phyloP scores from a whole-genome alignment of 2,329 filamentous ascomycete genomes.

The Lachnellula cervina region DNA sequence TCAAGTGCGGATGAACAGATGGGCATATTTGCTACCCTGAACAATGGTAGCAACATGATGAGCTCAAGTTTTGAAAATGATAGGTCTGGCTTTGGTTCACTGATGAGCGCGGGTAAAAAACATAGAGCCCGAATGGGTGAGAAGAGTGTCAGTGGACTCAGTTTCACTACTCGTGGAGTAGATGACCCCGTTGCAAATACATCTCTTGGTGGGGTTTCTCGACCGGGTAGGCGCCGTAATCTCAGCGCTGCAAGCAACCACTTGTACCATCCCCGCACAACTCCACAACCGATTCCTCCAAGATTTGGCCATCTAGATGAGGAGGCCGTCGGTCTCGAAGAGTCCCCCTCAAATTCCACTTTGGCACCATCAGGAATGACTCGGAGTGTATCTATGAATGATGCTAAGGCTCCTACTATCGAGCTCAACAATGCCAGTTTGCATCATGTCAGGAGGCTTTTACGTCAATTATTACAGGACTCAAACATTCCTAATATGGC shows the following conservation, averaged over 20 bases:
- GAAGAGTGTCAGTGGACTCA: slow-evolving; percentile 67
- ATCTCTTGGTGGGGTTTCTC: slow-evolving; percentile 54
- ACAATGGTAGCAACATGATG: slow-evolving; percentile 59
- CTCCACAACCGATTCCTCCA: slow-evolving; percentile 56
- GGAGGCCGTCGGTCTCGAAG: slow-evolving; percentile 19
- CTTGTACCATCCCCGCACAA: slow-evolving; percentile 59
- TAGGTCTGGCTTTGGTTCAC: slow-evolving; percentile 61
- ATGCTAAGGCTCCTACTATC: slow-evolving; percentile 65
- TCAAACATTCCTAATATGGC: slow-evolving; percentile 64
- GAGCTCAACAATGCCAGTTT: slow-evolving; percentile 85
- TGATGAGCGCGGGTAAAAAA: slow-evolving; percentile 70
- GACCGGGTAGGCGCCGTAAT: slow-evolving; percentile 69
- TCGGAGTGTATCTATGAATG: slow-evolving; percentile 79
- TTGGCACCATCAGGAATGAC: slow-evolving; percentile 46
- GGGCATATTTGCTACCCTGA: slow-evolving; percentile 72
- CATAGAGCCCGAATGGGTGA: slow-evolving; percentile 68
- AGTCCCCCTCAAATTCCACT: slow-evolving; percentile 17
- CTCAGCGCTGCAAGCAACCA: slow-evolving; percentile 76
- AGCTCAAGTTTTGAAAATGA: slow-evolving; percentile 69
- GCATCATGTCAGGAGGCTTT: slow-evolving; percentile 78
- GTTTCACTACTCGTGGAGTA: slow-evolving; percentile 58
- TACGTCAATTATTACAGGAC: slow-evolving; percentile 79
- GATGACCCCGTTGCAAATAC: slow-evolving; percentile 57
- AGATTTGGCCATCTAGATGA: slow-evolving; percentile 34
- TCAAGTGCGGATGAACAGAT: slow-evolving; percentile 91